Evolutionary conservation across 148 eudicot species (phyloP), one percentile per base, ranked within the genome.

Genomic region (Amaranthus palmeri): DNA sequence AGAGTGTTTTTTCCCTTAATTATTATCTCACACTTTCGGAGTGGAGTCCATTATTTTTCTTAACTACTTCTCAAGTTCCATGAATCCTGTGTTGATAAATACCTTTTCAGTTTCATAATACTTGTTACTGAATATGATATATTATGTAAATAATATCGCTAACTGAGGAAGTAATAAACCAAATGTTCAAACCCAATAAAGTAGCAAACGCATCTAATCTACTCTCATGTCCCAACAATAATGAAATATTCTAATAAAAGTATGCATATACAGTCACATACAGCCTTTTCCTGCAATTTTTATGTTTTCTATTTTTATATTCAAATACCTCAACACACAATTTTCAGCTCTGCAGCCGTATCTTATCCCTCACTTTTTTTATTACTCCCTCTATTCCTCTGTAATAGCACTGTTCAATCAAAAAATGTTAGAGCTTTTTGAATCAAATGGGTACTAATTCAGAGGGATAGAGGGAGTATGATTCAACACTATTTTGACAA

Each of bases 111-210:
- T n/a, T 53, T 76, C 43, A 62, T 68, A 64, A 54, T n/a, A n/a
- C n/a, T n/a, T n/a, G n/a, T n/a, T n/a, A n/a, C n/a, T n/a, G n/a
- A n/a, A n/a, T n/a, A n/a, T n/a, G n/a, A n/a, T n/a, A n/a, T n/a
- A n/a, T n/a, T n/a, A n/a, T n/a, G n/a, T n/a, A n/a, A n/a, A n/a
- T n/a, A n/a, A n/a, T n/a, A n/a, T n/a, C n/a, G n/a, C n/a, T n/a
- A n/a, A n/a, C n/a, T n/a, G n/a, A n/a, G n/a, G n/a, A n/a, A n/a
- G n/a, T n/a, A n/a, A n/a, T n/a, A n/a, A n/a, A n/a, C n/a, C n/a
- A n/a, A n/a, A n/a, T n/a, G n/a, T n/a, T 77, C 14, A 69, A 64
- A 69, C 74, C 77, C 81, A 69, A 78, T 79, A 79, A 79, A 78
- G 81, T 43, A 42, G 15, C 69, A 54, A 58, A 68, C 52, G 81